These are phyloP conservation scores for Amylostereum chailletii DNA, from an alignment of 1,284 basidiomycete species.

Conservation along the genomic window DNA sequence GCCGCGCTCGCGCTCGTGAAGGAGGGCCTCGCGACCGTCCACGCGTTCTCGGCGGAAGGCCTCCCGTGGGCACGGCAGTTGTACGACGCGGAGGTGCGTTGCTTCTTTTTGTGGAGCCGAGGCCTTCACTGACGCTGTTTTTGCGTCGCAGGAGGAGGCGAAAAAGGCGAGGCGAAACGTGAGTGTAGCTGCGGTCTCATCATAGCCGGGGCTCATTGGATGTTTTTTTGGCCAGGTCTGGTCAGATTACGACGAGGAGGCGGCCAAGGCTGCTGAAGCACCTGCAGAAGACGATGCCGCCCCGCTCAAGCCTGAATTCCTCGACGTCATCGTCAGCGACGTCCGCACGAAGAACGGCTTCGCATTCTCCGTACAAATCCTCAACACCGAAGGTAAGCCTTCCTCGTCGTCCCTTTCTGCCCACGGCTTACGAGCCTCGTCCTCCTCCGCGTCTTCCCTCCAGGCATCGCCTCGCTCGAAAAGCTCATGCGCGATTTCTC, in stretches of 20 bases:
- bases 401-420: neutral
- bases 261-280: conserved; percentile 43
- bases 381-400: conserved; percentile 74
- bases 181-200: conserved; percentile 17
- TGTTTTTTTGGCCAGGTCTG: conserved; percentile 52
- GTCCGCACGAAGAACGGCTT: conserved; percentile 72
- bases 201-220: conserved; percentile 1
- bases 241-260: conserved; percentile 64
- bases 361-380: conserved; percentile 86
- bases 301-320: conserved; percentile 73
- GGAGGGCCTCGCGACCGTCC: conserved; percentile 82
- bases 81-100: conserved; percentile 71
- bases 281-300: conserved; percentile 33
- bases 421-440: neutral
- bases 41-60: conserved; percentile 80
- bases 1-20: conserved; percentile 77
- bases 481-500: conserved; percentile 93
- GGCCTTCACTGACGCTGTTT: conserved; percentile 1
- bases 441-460: neutral
- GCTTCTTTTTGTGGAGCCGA: neutral
- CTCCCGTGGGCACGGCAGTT: conserved; percentile 75
- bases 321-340: conserved; percentile 90
- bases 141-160: conserved; percentile 50
- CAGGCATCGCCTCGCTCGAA: conserved; percentile 83
- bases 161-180: conserved; percentile 75